phyloP scores from a whole-genome alignment of 805 yeast genomes.

The Wickerhamomyces sydowiorum region DNA sequence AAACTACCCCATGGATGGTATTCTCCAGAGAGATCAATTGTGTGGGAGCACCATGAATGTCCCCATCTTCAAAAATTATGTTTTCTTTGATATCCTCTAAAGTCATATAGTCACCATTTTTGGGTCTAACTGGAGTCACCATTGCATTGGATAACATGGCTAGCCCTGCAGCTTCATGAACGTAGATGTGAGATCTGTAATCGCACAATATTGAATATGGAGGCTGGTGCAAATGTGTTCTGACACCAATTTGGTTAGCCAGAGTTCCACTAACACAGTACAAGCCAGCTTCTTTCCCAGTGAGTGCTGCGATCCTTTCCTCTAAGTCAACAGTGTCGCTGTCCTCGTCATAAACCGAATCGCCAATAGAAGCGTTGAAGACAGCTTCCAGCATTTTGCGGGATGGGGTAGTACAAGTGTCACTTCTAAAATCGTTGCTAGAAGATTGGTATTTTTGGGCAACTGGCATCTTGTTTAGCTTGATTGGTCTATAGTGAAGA shows the following conservation, averaged over 20 bases:
- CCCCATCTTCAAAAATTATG: constrained; percentile 67
- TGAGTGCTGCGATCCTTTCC: constrained; percentile 51
- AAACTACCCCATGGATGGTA: constrained; percentile 77
- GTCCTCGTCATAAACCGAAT: constrained; percentile 87
- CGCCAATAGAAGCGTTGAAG: constrained; percentile 60
- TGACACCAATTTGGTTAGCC: constrained; percentile 80
- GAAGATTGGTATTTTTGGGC: constrained; percentile 16
- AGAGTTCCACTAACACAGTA: constrained; percentile 87
- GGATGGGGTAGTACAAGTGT: constrained; percentile 89
- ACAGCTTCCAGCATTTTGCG: constrained; percentile 62
- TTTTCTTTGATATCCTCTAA: constrained; percentile 68
- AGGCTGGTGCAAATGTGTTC: constrained; percentile 74
- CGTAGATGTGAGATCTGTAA: constrained; percentile 75
- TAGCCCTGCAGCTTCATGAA: constrained; percentile 87
- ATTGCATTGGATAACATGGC: constrained; percentile 88
- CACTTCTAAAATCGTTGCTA: constrained; percentile 58
- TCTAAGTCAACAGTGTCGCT: constrained; percentile 61
- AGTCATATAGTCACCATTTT: constrained; percentile 72
- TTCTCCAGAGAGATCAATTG: constrained; percentile 80
- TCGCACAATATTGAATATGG: constrained; percentile 87
- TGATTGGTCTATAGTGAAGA: too few species aligned
- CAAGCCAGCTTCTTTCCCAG: constrained; percentile 78
- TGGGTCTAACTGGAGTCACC: constrained; percentile 79
- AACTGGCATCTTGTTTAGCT: too few species aligned
- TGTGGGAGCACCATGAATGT: constrained; percentile 87